Percentiles rank a stretch among this genome's conserved stretches.
These are phyloP conservation scores for Stephanocyclus meneghinianus DNA, from an alignment of 352 stramenopile genomes.

Conservation along the genomic window DNA sequence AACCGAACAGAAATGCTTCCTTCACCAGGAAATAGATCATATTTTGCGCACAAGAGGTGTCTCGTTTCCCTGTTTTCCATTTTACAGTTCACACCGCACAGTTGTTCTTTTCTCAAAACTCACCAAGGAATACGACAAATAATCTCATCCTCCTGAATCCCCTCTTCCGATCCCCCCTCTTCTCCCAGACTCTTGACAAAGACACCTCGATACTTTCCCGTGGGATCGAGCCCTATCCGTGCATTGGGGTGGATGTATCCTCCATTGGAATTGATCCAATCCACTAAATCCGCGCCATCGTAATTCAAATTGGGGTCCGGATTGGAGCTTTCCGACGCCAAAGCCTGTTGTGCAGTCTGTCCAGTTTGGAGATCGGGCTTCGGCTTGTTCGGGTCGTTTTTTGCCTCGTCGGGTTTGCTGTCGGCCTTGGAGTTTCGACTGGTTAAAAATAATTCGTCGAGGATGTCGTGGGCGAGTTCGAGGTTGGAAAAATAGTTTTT, in stretches of 20 bases:
- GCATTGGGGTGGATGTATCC: constrained; percentile 43
- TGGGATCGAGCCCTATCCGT: constrained; percentile 38
- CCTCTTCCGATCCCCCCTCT: constrained; percentile 12
- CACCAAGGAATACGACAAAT: constrained; percentile 44
- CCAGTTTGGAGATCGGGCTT: constrained; percentile 7
- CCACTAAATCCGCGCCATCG: constrained; percentile 36
- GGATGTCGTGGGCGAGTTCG: not conserved
- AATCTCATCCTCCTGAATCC: constrained; percentile 40
- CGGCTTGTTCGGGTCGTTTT: not conserved
- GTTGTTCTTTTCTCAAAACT: constrained; percentile 2
- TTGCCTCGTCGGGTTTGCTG: not conserved
- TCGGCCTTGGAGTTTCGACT: constrained; percentile 7
- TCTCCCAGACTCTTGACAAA: constrained; percentile 33
- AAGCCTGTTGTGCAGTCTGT: not conserved
- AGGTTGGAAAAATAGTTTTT: constrained; percentile 5
- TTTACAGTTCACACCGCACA: too few relatives aligned
- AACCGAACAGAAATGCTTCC: too few relatives aligned
- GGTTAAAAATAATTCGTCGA: constrained; percentile 10
- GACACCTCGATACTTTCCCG: constrained; percentile 39
- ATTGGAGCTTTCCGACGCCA: not conserved
- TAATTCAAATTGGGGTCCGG: constrained; percentile 29
- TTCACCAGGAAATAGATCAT: too few relatives aligned
- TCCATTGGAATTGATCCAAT: constrained; percentile 45
- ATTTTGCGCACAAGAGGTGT: too few relatives aligned
- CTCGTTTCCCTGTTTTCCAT: too few relatives aligned